Conservation (phyloP, 768 basidiomycete species). For the Kwoniella shandongensis region DNA sequence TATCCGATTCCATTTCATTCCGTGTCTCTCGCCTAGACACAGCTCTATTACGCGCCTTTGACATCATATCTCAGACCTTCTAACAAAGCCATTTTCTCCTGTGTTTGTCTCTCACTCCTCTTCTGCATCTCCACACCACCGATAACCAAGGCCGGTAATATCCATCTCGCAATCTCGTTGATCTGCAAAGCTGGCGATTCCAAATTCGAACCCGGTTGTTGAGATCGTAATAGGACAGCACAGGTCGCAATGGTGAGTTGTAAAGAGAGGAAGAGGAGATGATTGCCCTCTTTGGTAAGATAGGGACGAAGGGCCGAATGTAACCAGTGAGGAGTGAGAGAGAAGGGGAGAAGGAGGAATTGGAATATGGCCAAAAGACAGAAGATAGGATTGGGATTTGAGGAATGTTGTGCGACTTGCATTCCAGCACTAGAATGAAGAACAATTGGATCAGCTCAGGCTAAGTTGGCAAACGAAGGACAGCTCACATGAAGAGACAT, state of each 20-base stretch:
- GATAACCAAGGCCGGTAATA: conserved; percentile 28
- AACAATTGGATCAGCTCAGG: not conserved
- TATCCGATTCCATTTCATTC: no score
- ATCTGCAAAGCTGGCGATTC: conserved; percentile 9
- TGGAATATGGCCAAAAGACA: conserved; percentile 19
- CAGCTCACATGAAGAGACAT: conserved; percentile 27
- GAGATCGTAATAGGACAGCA: conserved; percentile 11
- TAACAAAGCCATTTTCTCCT: conserved; percentile 20
- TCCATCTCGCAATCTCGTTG: conserved; percentile 26
- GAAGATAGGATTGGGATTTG: conserved; percentile 12
- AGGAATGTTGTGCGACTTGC: conserved; percentile 19
- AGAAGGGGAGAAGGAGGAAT: conserved; percentile 34
- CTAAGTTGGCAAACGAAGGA: not conserved
- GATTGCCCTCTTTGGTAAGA: conserved; percentile 11
- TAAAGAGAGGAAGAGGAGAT: conserved; percentile 23
- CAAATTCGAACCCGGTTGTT: not conserved
- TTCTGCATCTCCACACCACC: conserved; percentile 32
- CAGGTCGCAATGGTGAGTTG: conserved; percentile 26
- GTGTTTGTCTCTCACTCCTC: conserved; percentile 24
- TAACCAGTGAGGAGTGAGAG: conserved; percentile 26
- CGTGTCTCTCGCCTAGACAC: no score
- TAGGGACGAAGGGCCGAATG: conserved; percentile 9
- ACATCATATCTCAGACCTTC: conserved; percentile 34
- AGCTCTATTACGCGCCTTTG: conserved; percentile 39
- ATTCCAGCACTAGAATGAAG: conserved; percentile 19